A percentile compares a stretch with the other conserved stretches of the same genome.
These are phyloP conservation scores for Nicotiana rustica DNA, from an alignment of 305 asterid genomes.

Conservation along the genomic window DNA sequence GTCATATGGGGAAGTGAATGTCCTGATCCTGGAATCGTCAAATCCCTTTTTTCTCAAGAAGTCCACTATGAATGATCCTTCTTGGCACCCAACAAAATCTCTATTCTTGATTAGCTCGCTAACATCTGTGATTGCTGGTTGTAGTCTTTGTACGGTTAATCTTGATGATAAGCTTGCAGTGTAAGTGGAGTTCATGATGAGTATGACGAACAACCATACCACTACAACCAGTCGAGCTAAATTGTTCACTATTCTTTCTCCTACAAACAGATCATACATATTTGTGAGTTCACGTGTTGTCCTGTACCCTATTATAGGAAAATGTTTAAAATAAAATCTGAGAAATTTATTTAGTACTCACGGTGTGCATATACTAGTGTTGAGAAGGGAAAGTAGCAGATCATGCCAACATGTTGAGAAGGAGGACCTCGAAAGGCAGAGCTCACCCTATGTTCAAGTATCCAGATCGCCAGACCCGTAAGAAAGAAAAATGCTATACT, in stretches of 20 bases:
- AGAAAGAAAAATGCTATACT: constrained; percentile 49
- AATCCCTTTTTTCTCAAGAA: constrained; percentile 44
- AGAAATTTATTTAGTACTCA: constrained; percentile 33
- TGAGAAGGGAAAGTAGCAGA: constrained; percentile 51
- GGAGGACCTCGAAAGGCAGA: constrained; percentile 51
- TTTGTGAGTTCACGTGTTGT: not conserved
- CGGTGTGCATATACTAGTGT: constrained; percentile 55
- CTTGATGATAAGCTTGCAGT: constrained; percentile 62
- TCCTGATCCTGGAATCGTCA: constrained; percentile 44
- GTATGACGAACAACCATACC: constrained; percentile 58
- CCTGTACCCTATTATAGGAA: not conserved
- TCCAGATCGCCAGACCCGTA: constrained; percentile 54
- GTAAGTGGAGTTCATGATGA: constrained; percentile 62
- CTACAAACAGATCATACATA: constrained; percentile 38
- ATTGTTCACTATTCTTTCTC: constrained; percentile 50
- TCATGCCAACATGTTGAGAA: constrained; percentile 51
- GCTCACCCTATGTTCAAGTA: constrained; percentile 55
- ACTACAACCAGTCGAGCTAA: constrained; percentile 56
- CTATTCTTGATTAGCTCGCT: constrained; percentile 44
- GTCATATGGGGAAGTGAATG: constrained; percentile 43
- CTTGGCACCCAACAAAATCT: constrained; percentile 51
- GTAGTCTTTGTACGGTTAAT: constrained; percentile 46
- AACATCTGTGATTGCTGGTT: constrained; percentile 42
- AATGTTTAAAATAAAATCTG: constrained; percentile 1
- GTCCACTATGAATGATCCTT: constrained; percentile 52